Evolutionary conservation across 805 yeast species (phyloP).

Genomic region (Wickerhamomyces tratensis): DNA sequence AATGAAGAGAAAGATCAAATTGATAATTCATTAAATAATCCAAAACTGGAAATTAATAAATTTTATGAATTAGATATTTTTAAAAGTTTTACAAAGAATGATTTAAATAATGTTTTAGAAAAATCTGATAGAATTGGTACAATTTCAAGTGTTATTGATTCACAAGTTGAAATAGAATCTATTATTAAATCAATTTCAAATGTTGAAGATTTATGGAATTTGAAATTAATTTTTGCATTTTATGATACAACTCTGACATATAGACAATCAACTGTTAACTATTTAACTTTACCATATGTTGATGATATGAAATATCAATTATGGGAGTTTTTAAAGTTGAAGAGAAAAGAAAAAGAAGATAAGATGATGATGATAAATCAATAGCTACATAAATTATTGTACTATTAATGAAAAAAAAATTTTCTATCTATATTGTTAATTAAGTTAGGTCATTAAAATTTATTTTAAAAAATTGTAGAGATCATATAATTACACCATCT

Average conservation of each 20-base stretch:
- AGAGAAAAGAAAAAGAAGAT: too few species aligned
- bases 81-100: slow-evolving; percentile 8
- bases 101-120: slow-evolving; percentile 7
- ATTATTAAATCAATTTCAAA: slow-evolving; percentile 31
- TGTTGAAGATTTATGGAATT: slow-evolving; percentile 53
- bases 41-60: neutral
- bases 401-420: too few species aligned
- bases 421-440: too few species aligned
- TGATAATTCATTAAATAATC: neutral
- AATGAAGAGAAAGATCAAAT: too few species aligned
- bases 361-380: too few species aligned
- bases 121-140: slow-evolving; percentile 9
- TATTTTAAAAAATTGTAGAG: neutral
- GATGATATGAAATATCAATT: slow-evolving; percentile 40
- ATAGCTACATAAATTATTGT: too few species aligned
- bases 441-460: too few species aligned
- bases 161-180: slow-evolving; percentile 38
- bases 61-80: slow-evolving; percentile 8
- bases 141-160: slow-evolving; percentile 41
- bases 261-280: slow-evolving; percentile 25
- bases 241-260: slow-evolving; percentile 33
- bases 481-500: slow-evolving; percentile 11
- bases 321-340: slow-evolving; percentile 15
- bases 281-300: slow-evolving; percentile 38
- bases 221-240: slow-evolving; percentile 51